These are phyloP conservation scores for Striga asiatica DNA, from an alignment of 257 asterid genomes.

Conservation along the genomic window DNA sequence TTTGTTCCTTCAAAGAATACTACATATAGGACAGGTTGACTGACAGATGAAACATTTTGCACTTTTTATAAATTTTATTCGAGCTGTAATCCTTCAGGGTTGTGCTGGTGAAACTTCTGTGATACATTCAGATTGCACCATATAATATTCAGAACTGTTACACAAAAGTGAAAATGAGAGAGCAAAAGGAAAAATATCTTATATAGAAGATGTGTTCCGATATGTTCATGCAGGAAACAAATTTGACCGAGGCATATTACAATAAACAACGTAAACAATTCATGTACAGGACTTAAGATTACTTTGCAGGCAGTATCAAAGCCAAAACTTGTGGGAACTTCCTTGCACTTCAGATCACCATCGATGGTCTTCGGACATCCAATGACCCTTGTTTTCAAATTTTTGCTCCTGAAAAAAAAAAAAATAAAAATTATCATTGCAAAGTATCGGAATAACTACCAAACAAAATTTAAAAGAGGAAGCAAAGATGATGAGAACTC, in stretches of 20 bases:
- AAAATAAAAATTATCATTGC: not conserved
- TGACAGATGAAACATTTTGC: no score
- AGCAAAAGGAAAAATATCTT: not conserved
- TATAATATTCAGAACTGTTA: not conserved
- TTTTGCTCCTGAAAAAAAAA: no score
- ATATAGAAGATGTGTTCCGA: not conserved
- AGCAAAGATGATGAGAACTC: no score
- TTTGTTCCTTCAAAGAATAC: no score
- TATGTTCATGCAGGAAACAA: not conserved
- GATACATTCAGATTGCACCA: not conserved
- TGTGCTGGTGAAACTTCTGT: no score
- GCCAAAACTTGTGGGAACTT: conserved; percentile 68
- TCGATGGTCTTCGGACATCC: conserved; percentile 81
- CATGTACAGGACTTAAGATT: not conserved
- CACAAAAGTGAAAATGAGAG: not conserved
- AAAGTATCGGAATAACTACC: not conserved
- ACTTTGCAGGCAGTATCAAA: conserved; percentile 86
- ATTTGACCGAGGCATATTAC: not conserved
- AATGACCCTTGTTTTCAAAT: conserved; percentile 46
- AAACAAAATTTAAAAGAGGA: no score
- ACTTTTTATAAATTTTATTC: no score
- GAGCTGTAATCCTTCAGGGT: no score
- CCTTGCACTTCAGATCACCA: conserved; percentile 65
- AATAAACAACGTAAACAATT: not conserved
- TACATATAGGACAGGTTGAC: no score